phyloP scores from a whole-genome alignment of 169 alveolate species.

The Perkinsus olseni region DNA sequence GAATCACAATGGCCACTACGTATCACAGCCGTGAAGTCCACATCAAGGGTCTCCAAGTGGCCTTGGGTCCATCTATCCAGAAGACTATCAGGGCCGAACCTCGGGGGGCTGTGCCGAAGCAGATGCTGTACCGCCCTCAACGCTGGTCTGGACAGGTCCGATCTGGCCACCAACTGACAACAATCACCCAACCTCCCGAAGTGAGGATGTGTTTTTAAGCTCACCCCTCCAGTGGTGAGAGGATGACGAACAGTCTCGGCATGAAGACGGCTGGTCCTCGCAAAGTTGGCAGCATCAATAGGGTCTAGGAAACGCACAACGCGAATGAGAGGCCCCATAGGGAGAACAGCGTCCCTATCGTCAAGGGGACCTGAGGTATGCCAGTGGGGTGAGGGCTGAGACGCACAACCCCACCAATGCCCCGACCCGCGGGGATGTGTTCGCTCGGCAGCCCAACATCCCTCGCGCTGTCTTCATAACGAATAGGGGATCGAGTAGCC shows the following conservation, averaged over 20 bases:
- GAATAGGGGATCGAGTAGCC: not conserved
- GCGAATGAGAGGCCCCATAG: not conserved
- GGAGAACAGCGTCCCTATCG: not conserved
- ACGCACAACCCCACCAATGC: not conserved
- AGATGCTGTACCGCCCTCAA: not conserved
- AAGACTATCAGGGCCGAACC: not conserved
- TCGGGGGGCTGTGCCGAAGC: not conserved
- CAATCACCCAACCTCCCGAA: not conserved
- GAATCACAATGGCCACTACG: not conserved
- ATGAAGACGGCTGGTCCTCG: not conserved
- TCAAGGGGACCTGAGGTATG: not conserved
- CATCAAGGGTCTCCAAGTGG: not conserved
- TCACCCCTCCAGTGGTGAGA: not conserved
- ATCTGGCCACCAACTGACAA: not conserved
- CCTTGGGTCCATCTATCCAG: not conserved
- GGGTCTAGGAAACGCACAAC: not conserved
- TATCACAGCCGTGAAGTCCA: not conserved
- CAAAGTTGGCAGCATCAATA: not conserved
- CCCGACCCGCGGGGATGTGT: not conserved
- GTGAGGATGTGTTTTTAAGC: not conserved
- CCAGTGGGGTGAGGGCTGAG: no score
- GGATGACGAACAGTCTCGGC: not conserved
- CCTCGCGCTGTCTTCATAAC: not conserved
- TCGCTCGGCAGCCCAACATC: not conserved
- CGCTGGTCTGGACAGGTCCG: not conserved